phyloP scores from a whole-genome alignment of 495 filamentous ascomycete species.

The Pyronema omphalodes region DNA sequence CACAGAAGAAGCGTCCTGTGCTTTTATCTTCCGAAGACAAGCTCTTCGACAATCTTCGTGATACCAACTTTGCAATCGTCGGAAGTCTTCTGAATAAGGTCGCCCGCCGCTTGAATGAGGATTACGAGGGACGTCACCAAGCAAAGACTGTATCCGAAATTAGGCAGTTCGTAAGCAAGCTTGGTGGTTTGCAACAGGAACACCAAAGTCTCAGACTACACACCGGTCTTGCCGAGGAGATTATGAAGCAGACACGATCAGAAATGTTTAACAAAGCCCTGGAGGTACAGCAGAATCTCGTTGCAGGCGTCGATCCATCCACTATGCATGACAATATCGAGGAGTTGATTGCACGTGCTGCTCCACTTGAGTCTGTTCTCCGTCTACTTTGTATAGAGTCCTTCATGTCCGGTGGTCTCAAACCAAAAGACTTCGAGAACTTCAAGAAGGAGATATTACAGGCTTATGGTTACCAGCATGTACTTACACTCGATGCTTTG shows the following conservation, averaged over 20 bases:
- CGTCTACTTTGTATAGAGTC: constrained; percentile 82
- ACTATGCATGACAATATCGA: constrained; percentile 79
- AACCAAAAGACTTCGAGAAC: constrained; percentile 65
- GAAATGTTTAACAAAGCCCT: constrained; percentile 74
- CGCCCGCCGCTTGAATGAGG: constrained; percentile 66
- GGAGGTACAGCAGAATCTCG: constrained; percentile 90
- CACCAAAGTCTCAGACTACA: constrained; percentile 82
- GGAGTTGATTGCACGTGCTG: constrained; percentile 76
- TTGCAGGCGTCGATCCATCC: constrained; percentile 73
- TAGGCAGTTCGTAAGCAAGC: constrained; percentile 74
- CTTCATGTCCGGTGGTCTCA: constrained; percentile 72
- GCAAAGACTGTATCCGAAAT: constrained; percentile 79
- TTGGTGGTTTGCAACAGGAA: constrained; percentile 84
- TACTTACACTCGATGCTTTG: constrained; percentile 72
- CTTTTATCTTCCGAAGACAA: constrained; percentile 77
- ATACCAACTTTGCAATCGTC: constrained; percentile 90
- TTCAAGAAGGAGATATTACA: constrained; percentile 79
- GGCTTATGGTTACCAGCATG: constrained; percentile 85
- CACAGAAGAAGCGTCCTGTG: constrained; percentile 72
- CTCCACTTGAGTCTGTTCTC: constrained; percentile 59
- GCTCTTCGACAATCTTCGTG: constrained; percentile 71
- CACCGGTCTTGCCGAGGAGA: constrained; percentile 82
- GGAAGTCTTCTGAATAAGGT: constrained; percentile 77
- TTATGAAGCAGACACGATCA: constrained; percentile 72
- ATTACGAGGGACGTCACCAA: constrained; percentile 79